Base-by-base conservation (phyloP, 2,329 filamentous ascomycete genomes). In the Phyllosticta citrichinensis region DNA sequence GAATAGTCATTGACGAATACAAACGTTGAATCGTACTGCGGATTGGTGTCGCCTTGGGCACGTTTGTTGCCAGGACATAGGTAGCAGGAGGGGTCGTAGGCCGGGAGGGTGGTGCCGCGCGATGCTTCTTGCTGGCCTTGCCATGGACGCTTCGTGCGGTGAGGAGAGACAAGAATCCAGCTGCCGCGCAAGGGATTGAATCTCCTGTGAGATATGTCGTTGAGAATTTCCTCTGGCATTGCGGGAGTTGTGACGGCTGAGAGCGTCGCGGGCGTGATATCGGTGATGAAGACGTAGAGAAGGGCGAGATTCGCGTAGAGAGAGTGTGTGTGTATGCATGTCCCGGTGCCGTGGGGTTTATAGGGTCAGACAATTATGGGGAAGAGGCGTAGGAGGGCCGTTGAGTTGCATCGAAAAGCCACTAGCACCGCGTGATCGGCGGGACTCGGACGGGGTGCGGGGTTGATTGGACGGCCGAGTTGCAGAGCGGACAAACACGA, bases 1-100 rank as follows among this genome's bases (percentile, higher is more conserved):
- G 91, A 95, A 76, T 94, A 99, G 74, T 99, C 94, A 70, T 99
- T 99, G 66, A 97, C 88, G 70, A 99, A 99, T 50, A 93, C 87
- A 72, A 95, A 97, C 0, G 91, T 96, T 69, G 84, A 84, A 58
- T 88, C 81, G 71, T 97, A 99, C 59, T 88, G 80, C 1, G 94
- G 93, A 69, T 99, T 99, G 63, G 75, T 73, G 69, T 94, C 91
- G 60, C 94, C 94, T 68, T 91, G 86, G 3, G 94, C 94, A 61
- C 94, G 87, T 66, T 87, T 81, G 73, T 99, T 99, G 47, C 91
- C 85, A 1, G 94, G 94, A 71, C 94, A 99, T 10, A 99, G 82
- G 74, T 97, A 99, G 76, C 94, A 99, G 82, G 74, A 69, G 40
- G 88, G 85, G 69, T 99, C 94, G 71, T 97, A 95, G 64, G 85